Evolutionary conservation across 176 grass and related monocot species (phyloP), one percentile per base, ranked within the genome.

Genomic region (Avena atlantica): DNA sequence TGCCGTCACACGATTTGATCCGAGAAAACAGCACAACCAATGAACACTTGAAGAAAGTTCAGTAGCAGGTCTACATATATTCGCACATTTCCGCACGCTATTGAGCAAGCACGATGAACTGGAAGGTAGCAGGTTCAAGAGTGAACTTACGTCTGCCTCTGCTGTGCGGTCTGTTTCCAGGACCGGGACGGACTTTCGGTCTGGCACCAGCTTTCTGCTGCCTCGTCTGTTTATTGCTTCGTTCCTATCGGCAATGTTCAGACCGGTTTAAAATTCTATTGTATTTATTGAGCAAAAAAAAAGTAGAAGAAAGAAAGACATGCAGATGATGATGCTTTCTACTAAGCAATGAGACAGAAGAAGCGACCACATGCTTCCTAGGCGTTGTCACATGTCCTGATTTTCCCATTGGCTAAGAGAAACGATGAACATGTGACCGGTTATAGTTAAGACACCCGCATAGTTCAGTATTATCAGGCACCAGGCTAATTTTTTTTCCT

Each of bases 141-240:
- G 47, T 12, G 31, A 84, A 60, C 91, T 78, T 84, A 89, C 91
- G 13, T 50, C 83, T 92, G 55, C 45, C 45, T 48, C 0, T 48
- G 9, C 9, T 48, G 9, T 74, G 75, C 40, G 68, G 31, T 68
- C 50, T 52, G 76, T 70, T 92, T 49, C 91, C 83, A 63, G 40
- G 11, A 80, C 60, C 37, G 20, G 80, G 25, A 10, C 34, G 68
- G 4, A 20, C 16, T 62, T 89, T 92, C 14, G 87, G 70, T 81
- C 55, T 81, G 44, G 67, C 62, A 61, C 68, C 45, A 37, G 2
- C 21, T 81, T 84, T 89, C 70, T 92, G 84, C 76, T 89, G 77
- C 66, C 80, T 67, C 9, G 13, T 86, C 50, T 86, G 27, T 84
- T 84, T 89, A 79, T 53, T 86, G 31, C 42, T 62, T 31, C 81